phyloP scores from a whole-genome alignment of 768 basidiomycete species.

The Mycena maculata region DNA sequence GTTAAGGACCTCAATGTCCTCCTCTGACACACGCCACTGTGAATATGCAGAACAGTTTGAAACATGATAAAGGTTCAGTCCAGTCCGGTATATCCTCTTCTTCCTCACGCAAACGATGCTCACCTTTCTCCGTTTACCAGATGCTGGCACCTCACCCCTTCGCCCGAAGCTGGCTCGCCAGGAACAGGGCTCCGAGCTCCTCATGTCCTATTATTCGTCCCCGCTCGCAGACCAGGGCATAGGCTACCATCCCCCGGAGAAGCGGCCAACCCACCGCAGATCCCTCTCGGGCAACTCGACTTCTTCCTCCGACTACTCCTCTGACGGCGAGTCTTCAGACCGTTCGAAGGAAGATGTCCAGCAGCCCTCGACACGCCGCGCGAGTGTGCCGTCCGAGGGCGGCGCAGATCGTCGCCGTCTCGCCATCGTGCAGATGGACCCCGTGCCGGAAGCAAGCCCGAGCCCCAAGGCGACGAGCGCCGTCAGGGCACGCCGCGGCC shows the following conservation, averaged over 20 bases:
- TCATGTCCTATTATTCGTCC: slow-evolving; percentile 68
- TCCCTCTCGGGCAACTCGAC: slow-evolving; percentile 47
- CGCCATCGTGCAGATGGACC: slow-evolving; percentile 73
- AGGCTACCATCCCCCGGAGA: slow-evolving; percentile 31
- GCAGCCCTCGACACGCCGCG: slow-evolving; percentile 51
- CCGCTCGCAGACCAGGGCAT: slow-evolving; percentile 55
- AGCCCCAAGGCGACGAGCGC: slow-evolving; percentile 45
- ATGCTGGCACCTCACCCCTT: slow-evolving; percentile 32
- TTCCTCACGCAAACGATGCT: slow-evolving; percentile 41
- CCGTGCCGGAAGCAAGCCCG: slow-evolving; percentile 43
- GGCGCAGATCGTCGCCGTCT: slow-evolving; percentile 73
- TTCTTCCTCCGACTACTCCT: slow-evolving; percentile 62
- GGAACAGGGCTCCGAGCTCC: slow-evolving; percentile 54
- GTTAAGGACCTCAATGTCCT: no score
- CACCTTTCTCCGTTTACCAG: slow-evolving; percentile 46
- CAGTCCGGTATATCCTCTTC: neutral
- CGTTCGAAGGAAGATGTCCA: slow-evolving; percentile 31
- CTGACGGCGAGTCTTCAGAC: slow-evolving; percentile 53
- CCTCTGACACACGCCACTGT: no score
- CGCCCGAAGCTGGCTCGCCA: slow-evolving; percentile 39
- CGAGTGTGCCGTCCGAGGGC: slow-evolving; percentile 67
- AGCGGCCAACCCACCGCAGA: slow-evolving; percentile 12
- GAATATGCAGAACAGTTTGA: neutral
- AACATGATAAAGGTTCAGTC: neutral
- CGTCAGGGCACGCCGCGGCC: slow-evolving; percentile 53